A percentile compares a stretch with the other conserved stretches of the same genome.
Evolutionary conservation across 192 early-diverging fungal species (phyloP).

Genomic region (Coemansia sp.): DNA sequence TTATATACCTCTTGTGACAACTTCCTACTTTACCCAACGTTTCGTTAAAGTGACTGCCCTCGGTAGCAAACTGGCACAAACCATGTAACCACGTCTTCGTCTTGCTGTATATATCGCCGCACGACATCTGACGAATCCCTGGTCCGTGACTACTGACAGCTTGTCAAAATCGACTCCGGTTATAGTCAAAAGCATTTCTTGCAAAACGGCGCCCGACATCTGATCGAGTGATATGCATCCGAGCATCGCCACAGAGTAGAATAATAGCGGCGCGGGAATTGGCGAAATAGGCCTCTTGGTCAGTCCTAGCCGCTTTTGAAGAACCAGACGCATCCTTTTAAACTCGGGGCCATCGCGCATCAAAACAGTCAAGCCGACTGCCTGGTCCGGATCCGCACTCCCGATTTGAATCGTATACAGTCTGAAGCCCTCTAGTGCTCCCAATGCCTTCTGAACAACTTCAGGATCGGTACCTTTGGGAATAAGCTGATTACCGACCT

Average conservation of each 20-base stretch:
- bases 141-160: neutral
- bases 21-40: neutral
- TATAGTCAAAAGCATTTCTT: neutral
- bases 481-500: too few relatives aligned
- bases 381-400: too few relatives aligned
- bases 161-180: neutral
- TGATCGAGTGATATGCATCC: neutral
- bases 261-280: neutral
- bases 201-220: neutral
- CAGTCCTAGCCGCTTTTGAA: too few relatives aligned
- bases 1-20: neutral
- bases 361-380: too few relatives aligned
- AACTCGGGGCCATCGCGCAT: too few relatives aligned
- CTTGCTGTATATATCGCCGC: neutral
- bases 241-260: neutral
- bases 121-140: neutral
- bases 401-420: too few relatives aligned
- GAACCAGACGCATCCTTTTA: too few relatives aligned
- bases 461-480: too few relatives aligned
- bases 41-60: neutral
- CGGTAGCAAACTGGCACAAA: neutral
- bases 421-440: too few relatives aligned
- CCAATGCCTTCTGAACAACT: too few relatives aligned
- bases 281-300: neutral
- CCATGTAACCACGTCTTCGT: neutral